Evolutionary conservation across 2,329 filamentous ascomycete genomes (phyloP).

Genomic region (Cordyceps pruinosa): DNA sequence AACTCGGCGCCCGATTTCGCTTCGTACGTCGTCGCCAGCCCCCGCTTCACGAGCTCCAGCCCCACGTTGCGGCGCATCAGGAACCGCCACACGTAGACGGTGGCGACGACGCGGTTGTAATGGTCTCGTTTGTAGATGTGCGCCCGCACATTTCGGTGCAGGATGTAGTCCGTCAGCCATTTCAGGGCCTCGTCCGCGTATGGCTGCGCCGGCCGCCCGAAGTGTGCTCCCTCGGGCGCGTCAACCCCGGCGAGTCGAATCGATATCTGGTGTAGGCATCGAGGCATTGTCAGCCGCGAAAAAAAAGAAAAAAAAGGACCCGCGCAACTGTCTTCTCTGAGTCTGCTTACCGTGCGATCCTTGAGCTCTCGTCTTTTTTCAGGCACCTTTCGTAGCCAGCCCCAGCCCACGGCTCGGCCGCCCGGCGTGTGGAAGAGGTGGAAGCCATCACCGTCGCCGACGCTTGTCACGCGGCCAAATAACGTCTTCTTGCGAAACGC

Average conservation of each 20-base stretch:
- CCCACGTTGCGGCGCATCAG: slow-evolving; percentile 74
- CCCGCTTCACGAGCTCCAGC: slow-evolving; percentile 77
- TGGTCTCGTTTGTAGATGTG: slow-evolving; percentile 81
- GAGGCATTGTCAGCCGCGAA: neutral
- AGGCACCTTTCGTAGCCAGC: slow-evolving; percentile 77
- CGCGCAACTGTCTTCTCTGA: neutral
- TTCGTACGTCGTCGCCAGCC: slow-evolving; percentile 88
- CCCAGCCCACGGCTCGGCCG: slow-evolving; percentile 82
- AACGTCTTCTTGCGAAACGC: slow-evolving; percentile 71
- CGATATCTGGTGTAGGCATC: slow-evolving; percentile 55
- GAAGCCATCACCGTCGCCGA: slow-evolving; percentile 95
- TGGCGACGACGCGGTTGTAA: slow-evolving; percentile 85
- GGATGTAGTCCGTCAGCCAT: slow-evolving; percentile 71
- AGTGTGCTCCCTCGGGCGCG: slow-evolving; percentile 88
- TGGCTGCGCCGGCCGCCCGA: slow-evolving; percentile 81
- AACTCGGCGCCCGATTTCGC: slow-evolving; percentile 87
- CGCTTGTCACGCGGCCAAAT: slow-evolving; percentile 81
- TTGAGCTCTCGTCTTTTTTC: slow-evolving; percentile 60
- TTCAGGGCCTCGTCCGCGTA: slow-evolving; percentile 71
- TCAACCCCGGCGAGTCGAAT: slow-evolving; percentile 88
- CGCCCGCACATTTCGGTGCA: slow-evolving; percentile 68
- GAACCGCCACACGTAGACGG: slow-evolving; percentile 66
- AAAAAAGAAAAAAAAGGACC: too few species aligned
- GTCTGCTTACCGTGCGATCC: slow-evolving; percentile 62
- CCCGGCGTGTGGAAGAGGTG: slow-evolving; percentile 91